phyloP scores from a whole-genome alignment of 139 green algal species.

The Nannochloris sp. region DNA sequence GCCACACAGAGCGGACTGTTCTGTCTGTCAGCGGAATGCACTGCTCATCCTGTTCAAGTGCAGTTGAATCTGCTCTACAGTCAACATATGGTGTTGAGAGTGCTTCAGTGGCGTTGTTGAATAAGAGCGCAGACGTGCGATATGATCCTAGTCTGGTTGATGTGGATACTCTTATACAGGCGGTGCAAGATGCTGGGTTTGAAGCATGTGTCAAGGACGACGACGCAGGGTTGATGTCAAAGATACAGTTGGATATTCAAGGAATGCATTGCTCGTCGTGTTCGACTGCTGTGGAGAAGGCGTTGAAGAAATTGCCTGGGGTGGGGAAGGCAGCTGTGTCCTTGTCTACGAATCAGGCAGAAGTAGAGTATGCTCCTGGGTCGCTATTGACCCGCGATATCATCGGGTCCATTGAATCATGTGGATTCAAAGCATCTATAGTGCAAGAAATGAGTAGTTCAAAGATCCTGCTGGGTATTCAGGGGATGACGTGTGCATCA shows the following conservation, averaged over 20 bases:
- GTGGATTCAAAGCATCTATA: constrained; percentile 48
- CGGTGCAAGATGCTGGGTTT: constrained; percentile 74
- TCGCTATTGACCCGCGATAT: constrained; percentile 20
- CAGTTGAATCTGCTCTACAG: constrained; percentile 65
- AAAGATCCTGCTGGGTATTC: constrained; percentile 26
- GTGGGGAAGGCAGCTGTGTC: constrained; percentile 39
- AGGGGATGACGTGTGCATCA: constrained; percentile 28
- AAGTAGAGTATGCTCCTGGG: constrained; percentile 15
- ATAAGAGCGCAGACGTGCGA: constrained; percentile 54
- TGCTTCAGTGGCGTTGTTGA: constrained; percentile 58
- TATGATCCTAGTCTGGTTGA: not conserved
- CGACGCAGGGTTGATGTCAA: not conserved
- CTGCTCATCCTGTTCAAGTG: constrained; percentile 71
- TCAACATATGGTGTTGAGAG: constrained; percentile 47
- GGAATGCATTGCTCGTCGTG: constrained; percentile 74
- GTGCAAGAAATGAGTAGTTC: constrained; percentile 9
- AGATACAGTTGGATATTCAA: constrained; percentile 20
- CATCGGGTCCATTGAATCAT: constrained; percentile 48
- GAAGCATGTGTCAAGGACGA: constrained; percentile 33
- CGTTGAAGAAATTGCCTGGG: constrained; percentile 29
- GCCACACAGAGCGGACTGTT: not conserved
- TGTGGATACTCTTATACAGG: constrained; percentile 36
- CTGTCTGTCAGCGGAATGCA: constrained; percentile 75
- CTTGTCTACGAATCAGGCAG: constrained; percentile 28
- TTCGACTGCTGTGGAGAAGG: constrained; percentile 45